Conservation (phyloP, 176 grass and related monocot species). For the Juncus effusus region DNA sequence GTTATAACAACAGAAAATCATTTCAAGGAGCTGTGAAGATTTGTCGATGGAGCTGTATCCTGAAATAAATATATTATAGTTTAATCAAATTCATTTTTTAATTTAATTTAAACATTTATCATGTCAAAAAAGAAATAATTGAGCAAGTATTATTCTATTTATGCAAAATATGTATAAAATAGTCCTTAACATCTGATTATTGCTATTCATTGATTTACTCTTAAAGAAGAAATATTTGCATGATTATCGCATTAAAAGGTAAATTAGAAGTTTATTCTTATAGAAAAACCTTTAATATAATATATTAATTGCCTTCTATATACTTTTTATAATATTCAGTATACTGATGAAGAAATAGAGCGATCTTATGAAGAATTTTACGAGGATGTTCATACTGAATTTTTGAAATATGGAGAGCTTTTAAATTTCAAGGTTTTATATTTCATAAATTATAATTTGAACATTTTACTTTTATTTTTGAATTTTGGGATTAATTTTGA, state of each 20-base stretch:
- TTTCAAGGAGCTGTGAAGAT: conserved; percentile 37
- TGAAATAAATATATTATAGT: too few relatives aligned
- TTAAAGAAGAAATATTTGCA: too few relatives aligned
- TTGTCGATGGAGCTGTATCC: too few relatives aligned
- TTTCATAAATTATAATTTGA: conserved; percentile 4
- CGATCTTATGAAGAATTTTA: conserved; percentile 97
- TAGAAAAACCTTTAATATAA: too few relatives aligned
- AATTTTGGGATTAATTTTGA: conserved; percentile 21
- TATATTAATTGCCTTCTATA: not conserved
- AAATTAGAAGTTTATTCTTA: not conserved
- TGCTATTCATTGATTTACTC: too few relatives aligned
- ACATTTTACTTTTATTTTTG: too few relatives aligned
- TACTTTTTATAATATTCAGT: conserved; percentile 44
- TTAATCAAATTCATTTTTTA: too few relatives aligned
- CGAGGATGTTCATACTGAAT: conserved; percentile 97
- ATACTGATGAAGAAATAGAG: conserved; percentile 90
- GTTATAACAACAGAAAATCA: not conserved
- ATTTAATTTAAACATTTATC: too few relatives aligned
- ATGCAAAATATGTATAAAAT: too few relatives aligned
- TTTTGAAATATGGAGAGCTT: conserved; percentile 94
- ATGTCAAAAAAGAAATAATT: too few relatives aligned
- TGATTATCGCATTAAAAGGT: not conserved
- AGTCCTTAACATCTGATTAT: too few relatives aligned
- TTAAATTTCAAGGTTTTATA: conserved; percentile 82
- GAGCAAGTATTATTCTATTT: too few relatives aligned